Percentiles rank a stretch among this genome's conserved stretches.
phyloP scores from a whole-genome alignment of 768 basidiomycete species.

The Tricholoma bakamatsutake region DNA sequence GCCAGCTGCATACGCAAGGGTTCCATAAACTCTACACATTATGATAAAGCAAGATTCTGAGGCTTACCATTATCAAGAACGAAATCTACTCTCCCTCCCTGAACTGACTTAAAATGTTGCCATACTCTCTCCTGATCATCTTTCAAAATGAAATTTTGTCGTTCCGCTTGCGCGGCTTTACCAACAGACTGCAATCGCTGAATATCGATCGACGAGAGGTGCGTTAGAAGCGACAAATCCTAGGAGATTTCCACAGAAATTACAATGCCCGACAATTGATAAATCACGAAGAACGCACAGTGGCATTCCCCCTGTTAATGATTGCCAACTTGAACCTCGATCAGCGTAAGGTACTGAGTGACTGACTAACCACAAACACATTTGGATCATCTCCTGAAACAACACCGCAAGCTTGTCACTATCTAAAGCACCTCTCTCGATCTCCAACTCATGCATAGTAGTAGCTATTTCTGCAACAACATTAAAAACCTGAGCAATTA shows the following conservation, averaged over 20 bases:
- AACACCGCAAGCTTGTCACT: constrained; percentile 52
- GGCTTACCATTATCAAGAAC: constrained; percentile 83
- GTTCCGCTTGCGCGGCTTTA: constrained; percentile 69
- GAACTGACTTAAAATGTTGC: constrained; percentile 57
- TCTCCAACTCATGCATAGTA: constrained; percentile 62
- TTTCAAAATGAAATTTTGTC: constrained; percentile 74
- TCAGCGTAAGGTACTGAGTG: background rate
- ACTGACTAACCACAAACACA: constrained; percentile 69
- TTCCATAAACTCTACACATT: background rate
- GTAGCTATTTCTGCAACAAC: constrained; percentile 56
- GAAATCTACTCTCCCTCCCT: constrained; percentile 66
- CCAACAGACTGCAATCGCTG: constrained; percentile 78
- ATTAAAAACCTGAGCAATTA: background rate
- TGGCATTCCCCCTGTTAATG: constrained; percentile 82
- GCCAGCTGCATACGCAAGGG: constrained; percentile 51
- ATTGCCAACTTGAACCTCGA: background rate
- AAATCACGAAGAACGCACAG: constrained; percentile 38
- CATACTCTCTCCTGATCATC: constrained; percentile 79
- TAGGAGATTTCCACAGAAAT: constrained; percentile 20
- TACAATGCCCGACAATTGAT: background rate
- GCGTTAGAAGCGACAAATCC: constrained; percentile 89
- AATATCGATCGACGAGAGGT: constrained; percentile 78
- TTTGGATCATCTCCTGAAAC: constrained; percentile 84
- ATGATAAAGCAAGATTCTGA: background rate
- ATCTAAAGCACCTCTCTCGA: constrained; percentile 42